phyloP scores from a whole-genome alignment of 768 basidiomycete genomes.

The Lentinus brumalis region DNA sequence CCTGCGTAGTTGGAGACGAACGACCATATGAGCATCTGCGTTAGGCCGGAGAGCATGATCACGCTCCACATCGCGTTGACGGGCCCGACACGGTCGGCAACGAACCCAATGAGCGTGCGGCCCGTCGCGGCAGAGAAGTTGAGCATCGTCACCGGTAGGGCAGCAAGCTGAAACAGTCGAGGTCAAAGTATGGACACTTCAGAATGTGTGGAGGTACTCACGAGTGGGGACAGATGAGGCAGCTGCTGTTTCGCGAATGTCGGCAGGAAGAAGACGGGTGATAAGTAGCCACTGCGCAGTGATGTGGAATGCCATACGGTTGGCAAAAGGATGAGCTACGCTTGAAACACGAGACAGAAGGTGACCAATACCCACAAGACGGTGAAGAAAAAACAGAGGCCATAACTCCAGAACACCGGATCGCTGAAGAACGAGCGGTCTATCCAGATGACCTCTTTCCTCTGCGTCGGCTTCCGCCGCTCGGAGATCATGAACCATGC shows the following conservation, averaged over 20 bases:
- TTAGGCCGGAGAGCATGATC: conserved; percentile 23
- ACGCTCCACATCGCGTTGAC: conserved; percentile 24
- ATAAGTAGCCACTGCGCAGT: conserved; percentile 19
- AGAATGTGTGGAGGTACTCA: not conserved
- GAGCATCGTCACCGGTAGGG: conserved; percentile 20
- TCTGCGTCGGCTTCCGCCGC: conserved; percentile 10
- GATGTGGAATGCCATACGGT: not conserved
- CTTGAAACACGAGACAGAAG: not conserved
- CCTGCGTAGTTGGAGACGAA: conserved; percentile 23
- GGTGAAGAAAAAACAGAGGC: conserved; percentile 23
- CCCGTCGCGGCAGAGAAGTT: conserved; percentile 25
- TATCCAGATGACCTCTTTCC: conserved; percentile 23
- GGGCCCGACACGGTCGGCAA: conserved; percentile 23
- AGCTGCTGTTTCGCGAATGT: conserved; percentile 18
- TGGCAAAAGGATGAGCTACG: not conserved
- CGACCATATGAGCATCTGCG: conserved; percentile 25
- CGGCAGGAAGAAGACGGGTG: conserved; percentile 24
- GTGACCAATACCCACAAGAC: conserved; percentile 15
- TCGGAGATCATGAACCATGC: conserved; percentile 26
- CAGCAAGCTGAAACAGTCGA: conserved; percentile 10
- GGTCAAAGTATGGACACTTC: not conserved
- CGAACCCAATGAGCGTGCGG: conserved; percentile 22
- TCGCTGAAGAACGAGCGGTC: conserved; percentile 23
- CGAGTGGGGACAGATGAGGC: conserved; percentile 10
- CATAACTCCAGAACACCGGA: conserved; percentile 27